Percentiles rank a stretch among this genome's conserved stretches.
Evolutionary conservation across 805 yeast species (phyloP).

Genomic region (Kuraishia hungarica): DNA sequence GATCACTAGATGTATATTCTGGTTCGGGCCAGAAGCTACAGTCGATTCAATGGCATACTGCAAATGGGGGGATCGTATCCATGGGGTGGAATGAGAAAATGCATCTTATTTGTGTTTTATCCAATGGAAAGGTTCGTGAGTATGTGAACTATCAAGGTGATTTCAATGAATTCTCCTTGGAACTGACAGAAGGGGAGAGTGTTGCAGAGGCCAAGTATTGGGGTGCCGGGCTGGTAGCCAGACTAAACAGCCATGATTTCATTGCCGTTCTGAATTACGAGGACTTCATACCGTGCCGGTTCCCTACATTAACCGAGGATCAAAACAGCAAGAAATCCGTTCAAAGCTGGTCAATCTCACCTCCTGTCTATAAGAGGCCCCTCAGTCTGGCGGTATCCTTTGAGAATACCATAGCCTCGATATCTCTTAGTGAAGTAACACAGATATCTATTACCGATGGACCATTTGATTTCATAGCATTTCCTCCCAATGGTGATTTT

Average conservation of each 20-base stretch:
- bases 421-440: slow-evolving; percentile 7
- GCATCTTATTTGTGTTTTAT: slow-evolving; percentile 46
- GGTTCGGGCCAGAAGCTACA: slow-evolving; percentile 23
- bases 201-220: slow-evolving; percentile 29
- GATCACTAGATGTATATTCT: slow-evolving; percentile 20
- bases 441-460: slow-evolving; percentile 8
- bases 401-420: not conserved
- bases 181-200: slow-evolving; percentile 17
- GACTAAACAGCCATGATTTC: slow-evolving; percentile 32
- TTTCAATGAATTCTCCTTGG: slow-evolving; percentile 44
- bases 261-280: slow-evolving; percentile 28
- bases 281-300: not conserved
- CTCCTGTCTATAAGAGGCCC: not conserved
- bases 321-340: slow-evolving; percentile 2
- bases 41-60: slow-evolving; percentile 32
- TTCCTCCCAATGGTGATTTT: slow-evolving; percentile 48
- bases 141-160: slow-evolving; percentile 63
- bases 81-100: slow-evolving; percentile 47
- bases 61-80: slow-evolving; percentile 44
- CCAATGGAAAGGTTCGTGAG: slow-evolving; percentile 41
- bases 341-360: slow-evolving; percentile 9
- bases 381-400: not conserved
- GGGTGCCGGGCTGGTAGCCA: slow-evolving; percentile 34
- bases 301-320: not conserved
- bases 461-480: slow-evolving; percentile 7